Evolutionary conservation across 148 eudicot species (phyloP).

Genomic region (Silene latifolia): DNA sequence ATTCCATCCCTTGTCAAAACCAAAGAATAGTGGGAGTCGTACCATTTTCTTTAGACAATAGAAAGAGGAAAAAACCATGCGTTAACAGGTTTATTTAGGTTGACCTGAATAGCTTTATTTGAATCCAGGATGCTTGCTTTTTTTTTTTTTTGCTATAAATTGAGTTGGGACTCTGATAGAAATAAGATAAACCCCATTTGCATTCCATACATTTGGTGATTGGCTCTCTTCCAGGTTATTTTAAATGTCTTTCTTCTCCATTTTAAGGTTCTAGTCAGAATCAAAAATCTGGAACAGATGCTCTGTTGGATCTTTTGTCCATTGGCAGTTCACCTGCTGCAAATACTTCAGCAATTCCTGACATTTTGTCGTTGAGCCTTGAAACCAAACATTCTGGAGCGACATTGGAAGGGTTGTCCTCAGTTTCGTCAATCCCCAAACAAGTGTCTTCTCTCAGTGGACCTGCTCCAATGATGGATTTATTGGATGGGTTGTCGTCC

Average conservation of each 20-base stretch:
- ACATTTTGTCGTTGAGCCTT: constrained; percentile 51
- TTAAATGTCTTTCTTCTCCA: constrained; percentile 21
- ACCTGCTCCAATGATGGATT: constrained; percentile 62
- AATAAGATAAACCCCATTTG: neutral
- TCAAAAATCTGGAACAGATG: constrained; percentile 73
- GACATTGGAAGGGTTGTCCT: constrained; percentile 43
- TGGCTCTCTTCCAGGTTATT: constrained; percentile 3
- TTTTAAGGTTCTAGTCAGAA: constrained; percentile 61
- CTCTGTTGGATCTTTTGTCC: constrained; percentile 79
- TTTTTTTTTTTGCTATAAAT: neutral
- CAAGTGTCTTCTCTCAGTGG: constrained; percentile 44
- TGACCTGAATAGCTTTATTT: neutral
- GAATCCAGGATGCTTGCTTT: neutral
- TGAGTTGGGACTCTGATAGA: neutral
- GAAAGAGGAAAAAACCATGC: neutral
- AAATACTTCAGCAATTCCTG: constrained; percentile 43
- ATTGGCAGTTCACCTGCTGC: constrained; percentile 69
- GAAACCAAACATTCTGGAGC: constrained; percentile 45
- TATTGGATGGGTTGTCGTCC: constrained; percentile 70
- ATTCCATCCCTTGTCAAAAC: no score
- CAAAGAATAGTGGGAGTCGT: neutral
- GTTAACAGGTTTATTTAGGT: neutral
- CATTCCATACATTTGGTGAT: neutral
- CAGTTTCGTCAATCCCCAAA: constrained; percentile 42
- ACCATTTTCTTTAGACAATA: neutral